These are phyloP conservation scores for Paramyrothecium roridum DNA, from an alignment of 2,329 filamentous ascomycete species.

Conservation along the genomic window DNA sequence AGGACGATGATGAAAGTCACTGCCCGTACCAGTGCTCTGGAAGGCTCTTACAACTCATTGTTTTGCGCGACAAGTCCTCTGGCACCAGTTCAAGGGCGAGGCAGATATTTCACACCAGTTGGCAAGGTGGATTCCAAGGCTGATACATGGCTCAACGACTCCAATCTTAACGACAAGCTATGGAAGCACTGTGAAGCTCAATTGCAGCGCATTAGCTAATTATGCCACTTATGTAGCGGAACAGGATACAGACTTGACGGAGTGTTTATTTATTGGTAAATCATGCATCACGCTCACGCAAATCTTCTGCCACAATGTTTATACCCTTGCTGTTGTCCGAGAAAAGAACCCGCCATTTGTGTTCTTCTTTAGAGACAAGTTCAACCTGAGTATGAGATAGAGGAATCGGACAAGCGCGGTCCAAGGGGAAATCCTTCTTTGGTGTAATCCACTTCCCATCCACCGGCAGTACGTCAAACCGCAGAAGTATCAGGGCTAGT, in stretches of 20 bases:
- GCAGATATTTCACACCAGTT: conserved; percentile 13
- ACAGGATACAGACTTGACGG: no score
- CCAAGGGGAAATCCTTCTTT: conserved; percentile 1
- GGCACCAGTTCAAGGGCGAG: conserved; percentile 6
- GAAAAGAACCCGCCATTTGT: conserved; percentile 1
- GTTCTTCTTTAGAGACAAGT: neutral
- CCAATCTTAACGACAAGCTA: conserved; percentile 7
- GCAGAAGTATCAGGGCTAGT: conserved; percentile 1
- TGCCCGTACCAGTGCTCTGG: conserved; percentile 7
- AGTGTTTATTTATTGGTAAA: neutral
- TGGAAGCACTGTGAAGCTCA: conserved; percentile 5
- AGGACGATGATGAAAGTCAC: conserved; percentile 11
- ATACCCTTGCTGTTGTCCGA: neutral
- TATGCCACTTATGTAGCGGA: no score
- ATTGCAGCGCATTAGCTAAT: neutral
- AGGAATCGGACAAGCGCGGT: neutral
- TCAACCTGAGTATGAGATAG: neutral
- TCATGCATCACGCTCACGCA: neutral
- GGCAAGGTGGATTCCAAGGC: conserved; percentile 11
- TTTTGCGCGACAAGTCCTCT: conserved; percentile 14
- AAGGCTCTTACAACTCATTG: conserved; percentile 16
- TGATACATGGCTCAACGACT: conserved; percentile 15
- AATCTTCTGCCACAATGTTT: conserved; percentile 1
- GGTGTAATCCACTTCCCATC: conserved; percentile 3
- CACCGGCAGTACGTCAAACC: conserved; percentile 1